Evolutionary conservation across 805 yeast genomes (phyloP).

Genomic region (Schizosaccharomyces octosporus): DNA sequence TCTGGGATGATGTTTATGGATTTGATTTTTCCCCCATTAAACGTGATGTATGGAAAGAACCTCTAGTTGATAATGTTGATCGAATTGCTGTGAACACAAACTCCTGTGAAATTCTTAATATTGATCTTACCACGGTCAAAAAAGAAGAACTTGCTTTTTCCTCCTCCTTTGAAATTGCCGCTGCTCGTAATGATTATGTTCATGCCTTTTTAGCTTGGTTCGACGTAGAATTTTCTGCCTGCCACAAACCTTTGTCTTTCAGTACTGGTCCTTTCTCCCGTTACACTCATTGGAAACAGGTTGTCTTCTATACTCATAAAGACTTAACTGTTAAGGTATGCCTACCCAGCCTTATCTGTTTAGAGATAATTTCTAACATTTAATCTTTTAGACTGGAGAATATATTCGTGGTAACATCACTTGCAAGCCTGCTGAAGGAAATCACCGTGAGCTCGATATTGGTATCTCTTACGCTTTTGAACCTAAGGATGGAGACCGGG

Average conservation of each 20-base stretch:
- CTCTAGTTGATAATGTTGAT: conserved; percentile 87
- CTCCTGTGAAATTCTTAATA: conserved; percentile 42
- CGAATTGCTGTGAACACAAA: conserved; percentile 52
- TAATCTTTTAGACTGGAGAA: conserved; percentile 41
- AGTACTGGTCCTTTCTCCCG: conserved; percentile 86
- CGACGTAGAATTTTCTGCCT: conserved; percentile 60
- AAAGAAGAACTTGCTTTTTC: conserved; percentile 61
- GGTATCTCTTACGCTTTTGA: conserved; percentile 9
- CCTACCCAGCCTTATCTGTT: not conserved
- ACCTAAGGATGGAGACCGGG: not conserved
- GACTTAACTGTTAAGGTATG: conserved; percentile 24
- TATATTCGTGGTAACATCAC: conserved; percentile 42
- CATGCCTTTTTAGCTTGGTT: conserved; percentile 90
- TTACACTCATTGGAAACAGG: conserved; percentile 97
- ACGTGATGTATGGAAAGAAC: conserved; percentile 69
- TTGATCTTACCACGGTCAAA: conserved; percentile 74
- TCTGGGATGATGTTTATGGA: conserved; percentile 81
- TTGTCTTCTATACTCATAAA: conserved; percentile 71
- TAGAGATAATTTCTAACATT: conserved; percentile 10
- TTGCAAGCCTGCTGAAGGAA: conserved; percentile 47
- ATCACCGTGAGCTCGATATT: conserved; percentile 80
- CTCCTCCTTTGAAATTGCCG: conserved; percentile 41
- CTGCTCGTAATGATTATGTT: conserved; percentile 53
- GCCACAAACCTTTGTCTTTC: conserved; percentile 31
- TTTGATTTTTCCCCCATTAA: conserved; percentile 85